Evolutionary conservation across 768 basidiomycete genomes (phyloP), one percentile per base, ranked within the genome.

Genomic region (Cystofilobasidium ferigula): DNA sequence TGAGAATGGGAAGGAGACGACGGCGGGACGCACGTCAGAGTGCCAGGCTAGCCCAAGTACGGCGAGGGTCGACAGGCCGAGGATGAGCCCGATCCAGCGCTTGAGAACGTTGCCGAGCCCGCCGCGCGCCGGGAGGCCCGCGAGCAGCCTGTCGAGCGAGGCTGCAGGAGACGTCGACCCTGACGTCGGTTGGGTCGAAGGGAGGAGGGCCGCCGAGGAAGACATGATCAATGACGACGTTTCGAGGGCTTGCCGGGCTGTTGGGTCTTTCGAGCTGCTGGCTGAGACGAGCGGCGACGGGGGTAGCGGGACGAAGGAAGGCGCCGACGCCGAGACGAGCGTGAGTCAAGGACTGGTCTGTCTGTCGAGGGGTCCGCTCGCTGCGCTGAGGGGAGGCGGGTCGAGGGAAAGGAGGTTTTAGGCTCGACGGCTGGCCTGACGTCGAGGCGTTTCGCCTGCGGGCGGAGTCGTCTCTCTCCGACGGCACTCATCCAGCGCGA

Each of bases 61-160:
- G 22, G 36, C 38, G 40, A 58, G 30, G 9, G 48, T 28, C 6
- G 42, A 42, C 1, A 58, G 42, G 18, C 40, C 30, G n/a, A 64
- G 10, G 22, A 42, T 28, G 22, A 54, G 54, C 14, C 63, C 35
- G 5, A 56, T 42, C 12, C 42, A 64, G 38, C 58, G 35, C 43
- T 34, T 34, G n/a, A 60, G 22, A 9, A 43, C 58, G 58, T 60
- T 60, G 43, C 58, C 58, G 22, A 60, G 38, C 18, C 63, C 38
- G 8, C 53, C 57, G 45, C 53, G n/a, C 18, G 43, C 26, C 26
- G 61, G 61, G 3, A 62, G 45, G 30, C 36, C 38, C 7, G 34
- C 48, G 35, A 62, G 48, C 32, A 62, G 43, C 34, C 20, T 53
- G n/a, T 62, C 61, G 32, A 62, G 47, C 35, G 22, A 32, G 24